These are phyloP conservation scores for Paspalum notatum DNA, from an alignment of 176 grass and related monocot species.

Conservation along the genomic window DNA sequence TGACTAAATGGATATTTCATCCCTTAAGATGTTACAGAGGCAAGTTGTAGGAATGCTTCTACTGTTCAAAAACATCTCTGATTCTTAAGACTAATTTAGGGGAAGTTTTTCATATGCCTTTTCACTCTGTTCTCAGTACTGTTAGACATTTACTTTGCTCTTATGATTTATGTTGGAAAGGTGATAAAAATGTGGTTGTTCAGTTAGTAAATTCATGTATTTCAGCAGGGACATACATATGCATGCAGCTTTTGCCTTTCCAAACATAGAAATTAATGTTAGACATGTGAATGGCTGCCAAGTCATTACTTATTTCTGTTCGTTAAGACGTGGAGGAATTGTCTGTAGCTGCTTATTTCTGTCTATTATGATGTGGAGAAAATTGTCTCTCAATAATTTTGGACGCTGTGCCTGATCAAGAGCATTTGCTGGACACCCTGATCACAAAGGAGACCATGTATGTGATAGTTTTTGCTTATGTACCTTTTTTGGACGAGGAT, in stretches of 20 bases:
- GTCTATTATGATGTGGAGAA: background rate
- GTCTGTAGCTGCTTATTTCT: slow-evolving; percentile 5
- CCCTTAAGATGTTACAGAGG: background rate
- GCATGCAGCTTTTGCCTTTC: background rate
- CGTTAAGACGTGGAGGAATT: background rate
- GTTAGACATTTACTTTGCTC: background rate
- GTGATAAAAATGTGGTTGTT: background rate
- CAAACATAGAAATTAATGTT: background rate
- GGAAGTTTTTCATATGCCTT: background rate
- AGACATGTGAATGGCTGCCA: background rate
- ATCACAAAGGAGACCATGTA: background rate
- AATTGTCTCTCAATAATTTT: background rate
- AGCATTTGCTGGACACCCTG: background rate
- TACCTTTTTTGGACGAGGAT: background rate
- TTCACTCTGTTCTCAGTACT: background rate
- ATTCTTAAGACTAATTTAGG: background rate
- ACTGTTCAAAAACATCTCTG: background rate
- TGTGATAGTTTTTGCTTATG: background rate
- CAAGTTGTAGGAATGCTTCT: background rate
- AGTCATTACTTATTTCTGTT: background rate
- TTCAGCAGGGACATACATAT: background rate
- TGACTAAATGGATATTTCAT: background rate
- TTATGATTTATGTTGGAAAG: slow-evolving; percentile 27
- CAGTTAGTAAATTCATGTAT: background rate
- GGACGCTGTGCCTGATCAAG: background rate